Base-by-base conservation (phyloP, 768 basidiomycete species). In the Amanita rimosa region DNA sequence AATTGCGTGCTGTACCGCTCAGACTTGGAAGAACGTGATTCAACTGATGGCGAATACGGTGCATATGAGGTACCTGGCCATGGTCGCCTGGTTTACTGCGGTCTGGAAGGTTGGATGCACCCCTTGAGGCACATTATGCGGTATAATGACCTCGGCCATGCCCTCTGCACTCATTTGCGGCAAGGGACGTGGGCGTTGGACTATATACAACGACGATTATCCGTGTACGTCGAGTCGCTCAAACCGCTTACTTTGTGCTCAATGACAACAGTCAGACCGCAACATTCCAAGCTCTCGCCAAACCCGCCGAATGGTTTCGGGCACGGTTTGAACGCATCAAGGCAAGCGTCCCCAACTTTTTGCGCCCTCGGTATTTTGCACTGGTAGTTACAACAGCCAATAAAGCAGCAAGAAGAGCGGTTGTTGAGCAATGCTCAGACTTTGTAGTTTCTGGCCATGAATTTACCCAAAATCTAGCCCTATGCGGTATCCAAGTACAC, bases 31-130 rank as follows among this genome's bases (percentile, higher is more conserved):
- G 96, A 99, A 64, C 72, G 81, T 33, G 95, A 98, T 60, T 85
- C 87, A 2, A 95, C 90, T 1, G 69, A 64, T 3, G 89, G 89
- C 1, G 75, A 81, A 52, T 81, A 83, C 59, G 94, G 96, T 3
- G 76, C 70, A 1, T 98, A 98, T 63, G 75, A 83, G 41, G 67
- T 99, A 29, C 88, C 94, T 4, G 78, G 74, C 19, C 58, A 78
- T 19, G 91, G 86, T 0, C 75, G 76, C 51, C 68, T 93, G 62
- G 80, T 78, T 9, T 99, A 97, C 64, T 97, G 94, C 58, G 96
- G 96, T 14, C 63, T 98, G 44, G 91, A 98, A 59, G 96, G 96
- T 1, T 99, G 94, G 92, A 97, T 99, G 92, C 78, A 83, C 55
- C 82, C 82, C 0, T 68, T 98, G 48, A 74, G 79, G 34, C 79